Evolutionary conservation across 768 basidiomycete genomes (phyloP), one percentile per base, ranked within the genome.

Genomic region (Strobilomyces dryophilus): DNA sequence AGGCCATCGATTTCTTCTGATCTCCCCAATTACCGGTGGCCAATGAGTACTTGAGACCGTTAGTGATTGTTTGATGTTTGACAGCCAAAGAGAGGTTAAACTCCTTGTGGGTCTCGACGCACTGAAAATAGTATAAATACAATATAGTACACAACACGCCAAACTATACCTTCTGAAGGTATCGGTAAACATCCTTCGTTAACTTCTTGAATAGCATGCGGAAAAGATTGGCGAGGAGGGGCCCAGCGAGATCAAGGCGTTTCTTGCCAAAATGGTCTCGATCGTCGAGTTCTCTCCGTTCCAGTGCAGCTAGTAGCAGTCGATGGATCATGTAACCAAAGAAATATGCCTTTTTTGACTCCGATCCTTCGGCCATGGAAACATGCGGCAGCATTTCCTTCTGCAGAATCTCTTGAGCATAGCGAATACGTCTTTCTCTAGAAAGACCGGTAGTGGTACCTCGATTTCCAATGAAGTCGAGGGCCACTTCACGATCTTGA

Each of bases 201-300:
- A 99, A 71, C 72, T 97, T 97, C 60, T 92, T 81, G 79, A 98
- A 99, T 52, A 99, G 76, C 87, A 97, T 95, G 45, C 97, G 83
- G 82, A 99, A 99, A 45, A 99, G 77, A 56, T 93, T 93, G n/a
- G 97, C 92, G 44, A 99, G 79, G 27, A 99, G 71, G 50, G 97
- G 97, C 5, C 97, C 97, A 46, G 95, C 97, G 43, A 99, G 73
- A 71, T 99, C 97, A 55, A 98, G 76, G 32, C 97, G 84, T 73
- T 99, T 99, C 73, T 98, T 98, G 49, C 97, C 97, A 61, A 98
- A 98, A 72, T 99, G 97, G 74, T 99, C 97, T 74, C 97, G 92
- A 73, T 99, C 97, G 67, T 99, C 97, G 24, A 99, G 77, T 63
- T 99, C 97, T 61, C 97, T 79, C 42, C 97, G 80, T 67, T 98